Evolutionary conservation across 1,139 yeast species (phyloP).

Genomic region (Taphrina flavorubra): DNA sequence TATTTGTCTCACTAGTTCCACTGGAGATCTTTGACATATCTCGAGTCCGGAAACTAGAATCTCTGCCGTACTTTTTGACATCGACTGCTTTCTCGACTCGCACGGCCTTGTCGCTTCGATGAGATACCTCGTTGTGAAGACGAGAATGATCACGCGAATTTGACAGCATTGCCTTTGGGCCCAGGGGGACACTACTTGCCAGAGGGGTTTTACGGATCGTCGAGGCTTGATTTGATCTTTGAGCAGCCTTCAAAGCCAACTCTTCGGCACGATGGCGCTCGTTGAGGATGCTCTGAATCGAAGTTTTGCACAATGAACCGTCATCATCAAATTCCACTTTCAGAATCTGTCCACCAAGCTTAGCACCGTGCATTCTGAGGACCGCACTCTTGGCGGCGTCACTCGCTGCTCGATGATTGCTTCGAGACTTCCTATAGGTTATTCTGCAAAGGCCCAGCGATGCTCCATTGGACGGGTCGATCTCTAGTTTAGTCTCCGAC

Average conservation of each 20-base stretch:
- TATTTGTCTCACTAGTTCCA: conserved; percentile 22
- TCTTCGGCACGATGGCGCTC: conserved; percentile 45
- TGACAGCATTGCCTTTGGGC: conserved; percentile 19
- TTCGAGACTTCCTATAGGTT: conserved; percentile 65
- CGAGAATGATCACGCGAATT: conserved; percentile 4
- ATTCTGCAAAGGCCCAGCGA: conserved; percentile 77
- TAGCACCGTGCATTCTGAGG: conserved; percentile 50
- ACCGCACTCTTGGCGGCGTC: conserved; percentile 56
- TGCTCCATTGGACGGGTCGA: conserved; percentile 77
- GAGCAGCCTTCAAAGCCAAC: conserved; percentile 39
- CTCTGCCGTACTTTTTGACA: conserved; percentile 20
- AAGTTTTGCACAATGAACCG: conserved; percentile 49
- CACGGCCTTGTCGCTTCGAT: background rate
- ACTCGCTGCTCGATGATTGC: conserved; percentile 49
- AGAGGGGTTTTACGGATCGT: conserved; percentile 1
- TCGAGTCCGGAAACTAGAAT: conserved; percentile 10
- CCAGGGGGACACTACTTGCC: conserved; percentile 6
- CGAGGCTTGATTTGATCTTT: conserved; percentile 15
- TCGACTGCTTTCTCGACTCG: background rate
- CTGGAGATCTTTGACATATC: conserved; percentile 20
- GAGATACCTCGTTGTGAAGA: background rate
- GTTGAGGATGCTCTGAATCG: conserved; percentile 47
- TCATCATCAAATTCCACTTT: conserved; percentile 51
- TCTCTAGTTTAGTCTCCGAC: conserved; percentile 62
- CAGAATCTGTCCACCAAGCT: conserved; percentile 52